A percentile compares a stretch with the other conserved stretches of the same genome.
Conservation (phyloP, 192 early-diverging fungal species). For the Coemansia sp. region DNA sequence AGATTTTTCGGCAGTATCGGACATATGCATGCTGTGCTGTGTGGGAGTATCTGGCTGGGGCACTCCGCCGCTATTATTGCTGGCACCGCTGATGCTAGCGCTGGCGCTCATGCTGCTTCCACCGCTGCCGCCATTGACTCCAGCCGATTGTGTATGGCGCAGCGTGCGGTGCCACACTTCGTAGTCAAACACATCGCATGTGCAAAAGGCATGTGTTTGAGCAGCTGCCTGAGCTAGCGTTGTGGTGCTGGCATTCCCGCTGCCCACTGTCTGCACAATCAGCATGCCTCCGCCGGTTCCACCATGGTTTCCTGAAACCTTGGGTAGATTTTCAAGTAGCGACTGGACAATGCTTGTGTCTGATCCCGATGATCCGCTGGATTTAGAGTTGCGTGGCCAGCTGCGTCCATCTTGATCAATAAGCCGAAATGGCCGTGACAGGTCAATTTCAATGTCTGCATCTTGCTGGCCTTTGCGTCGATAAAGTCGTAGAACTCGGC, state of each 20-base stretch:
- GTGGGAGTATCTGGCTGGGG: constrained; percentile 7
- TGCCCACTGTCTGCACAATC: constrained; percentile 31
- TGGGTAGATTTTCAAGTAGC: constrained; percentile 19
- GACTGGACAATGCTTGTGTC: constrained; percentile 19
- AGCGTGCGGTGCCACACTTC: constrained; percentile 38
- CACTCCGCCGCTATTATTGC: constrained; percentile 28
- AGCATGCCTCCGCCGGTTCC: constrained; percentile 33
- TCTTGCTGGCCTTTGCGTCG: constrained; percentile 32
- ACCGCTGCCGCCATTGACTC: constrained; percentile 12
- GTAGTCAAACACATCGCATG: constrained; percentile 34
- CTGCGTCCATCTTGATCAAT: constrained; percentile 43
- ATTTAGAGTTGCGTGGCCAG: constrained; percentile 35
- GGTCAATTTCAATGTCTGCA: constrained; percentile 37
- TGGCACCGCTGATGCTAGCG: constrained; percentile 36
- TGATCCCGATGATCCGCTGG: background rate
- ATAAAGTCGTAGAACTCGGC: constrained; percentile 37
- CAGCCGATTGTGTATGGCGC: constrained; percentile 34
- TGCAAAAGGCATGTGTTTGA: constrained; percentile 26
- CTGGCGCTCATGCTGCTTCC: constrained; percentile 35
- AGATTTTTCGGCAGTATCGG: background rate
- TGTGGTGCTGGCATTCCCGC: constrained; percentile 10
- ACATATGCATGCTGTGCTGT: background rate
- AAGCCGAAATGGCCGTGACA: constrained; percentile 36
- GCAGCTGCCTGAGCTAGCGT: constrained; percentile 9
- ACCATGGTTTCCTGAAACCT: constrained; percentile 6